Base-by-base conservation (phyloP, 768 basidiomycete genomes). In the Pleurotus tuoliensis region DNA sequence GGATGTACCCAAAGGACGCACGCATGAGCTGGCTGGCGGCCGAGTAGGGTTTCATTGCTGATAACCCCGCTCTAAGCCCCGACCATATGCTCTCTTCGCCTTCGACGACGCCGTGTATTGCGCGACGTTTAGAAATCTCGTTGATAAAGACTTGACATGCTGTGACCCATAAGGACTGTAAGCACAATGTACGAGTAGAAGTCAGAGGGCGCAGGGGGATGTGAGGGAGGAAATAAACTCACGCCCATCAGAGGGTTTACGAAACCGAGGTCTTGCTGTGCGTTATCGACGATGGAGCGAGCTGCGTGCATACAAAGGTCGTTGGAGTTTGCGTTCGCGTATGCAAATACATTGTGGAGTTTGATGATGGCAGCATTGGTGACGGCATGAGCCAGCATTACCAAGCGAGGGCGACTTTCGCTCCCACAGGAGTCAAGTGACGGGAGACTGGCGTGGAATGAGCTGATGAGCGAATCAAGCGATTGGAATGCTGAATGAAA, bases 181-280 rank as follows among this genome's bases (percentile, higher is more conserved):
- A 59, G 56, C 60, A 56, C 34, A 57, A 60, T 12, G 38, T n/a
- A 59, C 30, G 53, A 59, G 46, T 25, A n/a, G 49, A 41, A 49
- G 34, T 44, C 44, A 51, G 38, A 59, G 25, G 30, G 30, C 8
- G 30, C 30, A 16, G 56, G 49, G 25, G 54, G 53, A 61, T 55
- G 44, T 27, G 40, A 56, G 39, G 27, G 45, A 61, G 55, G 18
- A 18, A 27, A 46, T 46, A n/a, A 27, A 74, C 79, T 66, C 66
- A 82, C 80, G n/a, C 76, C 78, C 73, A 80, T 75, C 22, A 82
- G 77, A 12, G 80, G 77, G 63, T 77, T 80, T 24, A 80, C 66
- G 58, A 69, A 66, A 2, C 73, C 74, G 9, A 78, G 56, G 41
- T 74, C 73, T 34, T 68, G 70, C 12, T 76, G 65, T 56, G 73